These are phyloP conservation scores for Cucumis melo DNA, from an alignment of 306 rosid genomes.

Conservation along the genomic window DNA sequence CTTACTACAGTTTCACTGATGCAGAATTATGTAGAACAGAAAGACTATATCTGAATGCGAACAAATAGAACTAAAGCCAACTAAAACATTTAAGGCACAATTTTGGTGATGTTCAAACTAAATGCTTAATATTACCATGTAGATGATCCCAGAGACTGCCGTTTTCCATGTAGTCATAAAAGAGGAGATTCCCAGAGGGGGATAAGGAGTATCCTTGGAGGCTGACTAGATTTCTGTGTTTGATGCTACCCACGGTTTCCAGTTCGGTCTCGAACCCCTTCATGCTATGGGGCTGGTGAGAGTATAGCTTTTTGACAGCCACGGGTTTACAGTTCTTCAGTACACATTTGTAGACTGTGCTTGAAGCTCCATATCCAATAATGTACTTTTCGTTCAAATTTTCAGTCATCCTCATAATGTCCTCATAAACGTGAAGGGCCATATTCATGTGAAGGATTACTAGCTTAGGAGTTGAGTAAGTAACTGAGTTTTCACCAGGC, in stretches of 20 bases:
- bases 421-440: conserved; percentile 92
- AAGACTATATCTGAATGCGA: background rate
- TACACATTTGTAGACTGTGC: conserved; percentile 90
- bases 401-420: conserved; percentile 93
- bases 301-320: conserved; percentile 75
- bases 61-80: background rate
- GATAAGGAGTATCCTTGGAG: conserved; percentile 90
- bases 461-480: conserved; percentile 59
- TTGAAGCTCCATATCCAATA: conserved; percentile 84
- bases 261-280: conserved; percentile 90
- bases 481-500: conserved; percentile 35
- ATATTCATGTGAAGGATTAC: conserved; percentile 92
- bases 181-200: conserved; percentile 77
- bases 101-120: background rate
- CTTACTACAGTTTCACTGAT: background rate
- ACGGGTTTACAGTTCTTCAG: conserved; percentile 92
- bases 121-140: conserved; percentile 41
- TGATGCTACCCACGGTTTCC: conserved; percentile 73
- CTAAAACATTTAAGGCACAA: background rate
- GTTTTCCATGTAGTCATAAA: conserved; percentile 92
- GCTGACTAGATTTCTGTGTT: conserved; percentile 86
- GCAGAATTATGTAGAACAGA: background rate
- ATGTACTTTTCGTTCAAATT: conserved; percentile 80
- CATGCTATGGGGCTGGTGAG: conserved; percentile 61
- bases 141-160: conserved; percentile 97